phyloP scores from a whole-genome alignment of 2,329 filamentous ascomycete genomes.

The Hypocrella siamensis region DNA sequence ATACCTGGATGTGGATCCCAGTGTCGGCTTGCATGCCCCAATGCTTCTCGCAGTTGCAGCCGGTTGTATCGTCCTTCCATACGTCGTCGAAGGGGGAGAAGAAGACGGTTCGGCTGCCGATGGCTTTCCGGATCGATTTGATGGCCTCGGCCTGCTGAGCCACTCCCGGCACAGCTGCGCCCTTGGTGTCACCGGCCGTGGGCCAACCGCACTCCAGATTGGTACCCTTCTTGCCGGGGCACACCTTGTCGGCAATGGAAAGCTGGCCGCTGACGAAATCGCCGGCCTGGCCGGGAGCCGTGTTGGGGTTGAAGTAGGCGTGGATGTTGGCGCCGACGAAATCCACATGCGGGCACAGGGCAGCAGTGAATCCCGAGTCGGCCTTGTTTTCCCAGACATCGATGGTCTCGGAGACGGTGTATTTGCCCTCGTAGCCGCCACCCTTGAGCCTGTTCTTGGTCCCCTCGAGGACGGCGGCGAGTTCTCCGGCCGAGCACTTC shows the following conservation, averaged over 20 bases:
- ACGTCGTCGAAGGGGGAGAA: slow-evolving; percentile 71
- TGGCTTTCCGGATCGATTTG: slow-evolving; percentile 46
- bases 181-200: slow-evolving; percentile 51
- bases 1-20: no score
- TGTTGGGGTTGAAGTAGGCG: slow-evolving; percentile 75
- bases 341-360: slow-evolving; percentile 61
- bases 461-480: slow-evolving; percentile 54
- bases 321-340: slow-evolving; percentile 78
- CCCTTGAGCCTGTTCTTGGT: slow-evolving; percentile 54
- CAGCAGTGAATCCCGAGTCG: slow-evolving; percentile 29
- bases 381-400: slow-evolving; percentile 55
- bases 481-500: slow-evolving; percentile 45
- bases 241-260: slow-evolving; percentile 51
- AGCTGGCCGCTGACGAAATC: slow-evolving; percentile 63
- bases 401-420: slow-evolving; percentile 79
- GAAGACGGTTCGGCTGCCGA: slow-evolving; percentile 58
- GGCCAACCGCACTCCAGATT: slow-evolving; percentile 93
- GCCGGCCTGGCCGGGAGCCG: slow-evolving; percentile 51
- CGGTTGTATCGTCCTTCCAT: slow-evolving; percentile 66
- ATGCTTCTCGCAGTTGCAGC: slow-evolving; percentile 60
- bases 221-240: slow-evolving; percentile 56
- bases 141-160: slow-evolving; percentile 59
- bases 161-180: slow-evolving; percentile 50
- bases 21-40: no score
- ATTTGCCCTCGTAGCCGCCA: slow-evolving; percentile 49